These are phyloP conservation scores for Phylloporus sp. DNA, from an alignment of 768 basidiomycete species.

Conservation along the genomic window DNA sequence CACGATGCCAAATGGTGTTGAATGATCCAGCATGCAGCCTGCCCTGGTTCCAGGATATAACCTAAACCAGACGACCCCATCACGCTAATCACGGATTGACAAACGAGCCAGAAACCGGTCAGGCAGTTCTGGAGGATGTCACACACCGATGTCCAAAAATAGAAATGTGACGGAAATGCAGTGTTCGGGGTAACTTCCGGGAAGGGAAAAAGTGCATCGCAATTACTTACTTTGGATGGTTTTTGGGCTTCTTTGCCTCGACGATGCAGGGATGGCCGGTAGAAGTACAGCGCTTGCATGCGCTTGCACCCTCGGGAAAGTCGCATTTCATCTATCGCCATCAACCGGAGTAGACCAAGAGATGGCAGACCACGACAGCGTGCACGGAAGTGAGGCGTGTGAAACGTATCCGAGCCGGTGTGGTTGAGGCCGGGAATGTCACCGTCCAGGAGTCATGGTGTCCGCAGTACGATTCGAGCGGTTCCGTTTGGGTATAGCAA, in stretches of 20 bases:
- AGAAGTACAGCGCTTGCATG: conserved; percentile 72
- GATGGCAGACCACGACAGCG: conserved; percentile 13
- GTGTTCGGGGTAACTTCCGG: conserved; percentile 16
- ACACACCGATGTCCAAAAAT: conserved; percentile 23
- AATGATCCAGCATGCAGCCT: conserved; percentile 6
- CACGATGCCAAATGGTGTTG: neutral
- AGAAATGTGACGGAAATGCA: conserved; percentile 23
- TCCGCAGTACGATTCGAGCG: conserved; percentile 5
- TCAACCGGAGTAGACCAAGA: conserved; percentile 10
- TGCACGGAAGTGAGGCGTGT: conserved; percentile 2
- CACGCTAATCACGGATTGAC: conserved; percentile 12
- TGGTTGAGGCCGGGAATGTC: conserved; percentile 3
- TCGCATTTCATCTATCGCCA: conserved; percentile 75
- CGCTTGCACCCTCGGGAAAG: conserved; percentile 64
- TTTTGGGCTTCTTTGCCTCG: conserved; percentile 74
- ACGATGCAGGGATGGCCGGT: conserved; percentile 77
- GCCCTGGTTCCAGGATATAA: conserved; percentile 12
- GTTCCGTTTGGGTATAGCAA: conserved; percentile 8
- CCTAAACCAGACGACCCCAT: conserved; percentile 3
- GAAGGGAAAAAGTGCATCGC: conserved; percentile 10
- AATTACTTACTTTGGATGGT: conserved; percentile 72
- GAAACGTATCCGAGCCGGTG: neutral
- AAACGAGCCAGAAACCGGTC: conserved; percentile 9
- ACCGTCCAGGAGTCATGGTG: conserved; percentile 4
- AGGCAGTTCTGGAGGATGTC: conserved; percentile 17